These are phyloP conservation scores for Laetiporus sulphureus DNA, from an alignment of 1,284 basidiomycete genomes.

Conservation along the genomic window DNA sequence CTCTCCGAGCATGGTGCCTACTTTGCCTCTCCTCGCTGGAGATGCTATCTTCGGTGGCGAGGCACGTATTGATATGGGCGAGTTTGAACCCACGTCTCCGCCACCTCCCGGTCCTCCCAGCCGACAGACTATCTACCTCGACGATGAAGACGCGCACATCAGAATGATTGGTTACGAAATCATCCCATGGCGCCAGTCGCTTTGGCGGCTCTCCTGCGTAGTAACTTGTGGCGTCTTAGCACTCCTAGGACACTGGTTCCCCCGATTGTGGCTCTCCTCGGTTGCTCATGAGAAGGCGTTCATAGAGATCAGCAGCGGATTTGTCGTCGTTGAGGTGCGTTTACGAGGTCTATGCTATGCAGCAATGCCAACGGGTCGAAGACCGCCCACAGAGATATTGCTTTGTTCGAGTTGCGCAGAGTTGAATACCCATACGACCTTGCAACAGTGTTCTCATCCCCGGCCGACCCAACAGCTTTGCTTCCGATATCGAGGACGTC, in stretches of 20 bases:
- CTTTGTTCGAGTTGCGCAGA: constrained; percentile 64
- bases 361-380: constrained; percentile 26
- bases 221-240: constrained; percentile 73
- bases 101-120: constrained; percentile 74
- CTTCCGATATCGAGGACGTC: constrained; percentile 9
- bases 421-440: constrained; percentile 73
- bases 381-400: constrained; percentile 80
- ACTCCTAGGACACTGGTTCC: constrained; percentile 91
- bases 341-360: constrained; percentile 2
- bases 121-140: constrained; percentile 82
- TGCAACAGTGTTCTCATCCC: constrained; percentile 66
- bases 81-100: constrained; percentile 51
- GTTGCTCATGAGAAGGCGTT: constrained; percentile 86
- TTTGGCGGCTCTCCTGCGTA: constrained; percentile 74
- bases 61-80: constrained; percentile 73
- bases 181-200: constrained; percentile 51
- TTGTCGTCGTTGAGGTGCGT: constrained; percentile 87
- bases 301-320: constrained; percentile 60
- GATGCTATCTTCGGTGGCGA: constrained; percentile 77
- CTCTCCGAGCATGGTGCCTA: constrained; percentile 39
- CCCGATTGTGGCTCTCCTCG: constrained; percentile 83
- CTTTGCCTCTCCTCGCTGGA: constrained; percentile 59
- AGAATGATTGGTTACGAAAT: constrained; percentile 88
- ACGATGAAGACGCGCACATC: constrained; percentile 89
- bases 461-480: constrained; percentile 13